phyloP scores from a whole-genome alignment of 805 yeast genomes.

The Saccharomycopsis sp. region DNA sequence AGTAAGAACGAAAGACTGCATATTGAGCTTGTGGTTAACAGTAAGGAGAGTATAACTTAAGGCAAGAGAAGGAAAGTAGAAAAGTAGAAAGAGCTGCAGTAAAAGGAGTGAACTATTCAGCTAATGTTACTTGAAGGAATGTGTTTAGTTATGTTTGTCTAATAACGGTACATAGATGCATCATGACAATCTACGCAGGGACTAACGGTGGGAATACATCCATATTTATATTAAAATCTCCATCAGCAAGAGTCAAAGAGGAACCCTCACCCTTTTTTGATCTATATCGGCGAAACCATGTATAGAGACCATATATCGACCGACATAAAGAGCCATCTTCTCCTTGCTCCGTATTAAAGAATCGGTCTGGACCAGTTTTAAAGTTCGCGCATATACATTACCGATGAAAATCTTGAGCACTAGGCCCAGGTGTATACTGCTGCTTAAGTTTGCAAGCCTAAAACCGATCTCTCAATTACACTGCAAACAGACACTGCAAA shows the following conservation, averaged over 20 bases:
- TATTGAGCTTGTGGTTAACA: not conserved
- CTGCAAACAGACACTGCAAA: not conserved
- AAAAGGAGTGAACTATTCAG: not conserved
- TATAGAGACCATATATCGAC: not conserved
- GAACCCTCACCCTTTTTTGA: not conserved
- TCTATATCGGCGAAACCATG: no score
- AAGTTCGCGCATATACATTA: not conserved
- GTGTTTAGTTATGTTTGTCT: not conserved
- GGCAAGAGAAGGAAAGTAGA: conserved; percentile 1
- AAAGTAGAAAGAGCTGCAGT: not conserved
- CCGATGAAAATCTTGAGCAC: not conserved
- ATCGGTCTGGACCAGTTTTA: not conserved
- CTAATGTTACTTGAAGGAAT: not conserved
- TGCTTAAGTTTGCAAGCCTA: not conserved
- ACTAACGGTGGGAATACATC: not conserved
- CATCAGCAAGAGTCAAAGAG: not conserved
- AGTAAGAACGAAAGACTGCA: conserved; percentile 7
- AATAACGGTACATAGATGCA: not conserved
- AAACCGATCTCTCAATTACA: not conserved
- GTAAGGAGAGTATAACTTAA: not conserved
- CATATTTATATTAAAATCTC: no score
- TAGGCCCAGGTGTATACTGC: not conserved
- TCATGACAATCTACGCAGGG: not conserved
- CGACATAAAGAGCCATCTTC: not conserved
- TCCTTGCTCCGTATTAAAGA: not conserved